Percentiles rank a stretch among this genome's conserved stretches.
Evolutionary conservation across 2,329 filamentous ascomycete genomes (phyloP).

Genomic region (Salinomyces thailandicus): DNA sequence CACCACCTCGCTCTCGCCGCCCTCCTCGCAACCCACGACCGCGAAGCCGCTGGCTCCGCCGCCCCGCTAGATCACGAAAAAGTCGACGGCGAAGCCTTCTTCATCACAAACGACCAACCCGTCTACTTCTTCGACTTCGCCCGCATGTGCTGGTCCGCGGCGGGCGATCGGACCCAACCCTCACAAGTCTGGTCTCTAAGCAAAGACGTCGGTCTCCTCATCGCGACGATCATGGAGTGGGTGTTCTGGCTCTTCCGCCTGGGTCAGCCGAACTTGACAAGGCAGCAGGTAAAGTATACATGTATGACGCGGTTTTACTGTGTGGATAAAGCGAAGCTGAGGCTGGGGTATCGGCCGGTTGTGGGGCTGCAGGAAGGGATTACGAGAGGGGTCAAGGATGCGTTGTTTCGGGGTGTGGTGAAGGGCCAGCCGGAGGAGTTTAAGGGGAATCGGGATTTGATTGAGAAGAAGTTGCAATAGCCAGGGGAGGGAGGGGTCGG

Average conservation of each 20-base stretch:
- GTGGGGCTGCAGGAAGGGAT: conserved; percentile 56
- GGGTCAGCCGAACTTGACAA: conserved; percentile 37
- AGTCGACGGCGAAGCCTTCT: conserved; percentile 42
- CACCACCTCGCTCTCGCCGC: conserved; percentile 42
- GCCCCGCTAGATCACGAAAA: conserved; percentile 36
- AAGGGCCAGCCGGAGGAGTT: conserved; percentile 24
- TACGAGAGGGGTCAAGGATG: conserved; percentile 34
- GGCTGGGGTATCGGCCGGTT: conserved; percentile 59
- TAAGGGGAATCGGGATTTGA: conserved; percentile 15
- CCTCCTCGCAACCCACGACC: conserved; percentile 36
- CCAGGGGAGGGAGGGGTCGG: no score
- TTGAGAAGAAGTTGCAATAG: conserved; percentile 10
- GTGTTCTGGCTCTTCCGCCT: conserved; percentile 33
- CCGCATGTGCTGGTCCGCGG: conserved; percentile 36
- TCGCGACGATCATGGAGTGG: conserved; percentile 36
- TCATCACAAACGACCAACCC: conserved; percentile 42
- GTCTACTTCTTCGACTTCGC: conserved; percentile 44
- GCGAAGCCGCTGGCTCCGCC: conserved; percentile 19
- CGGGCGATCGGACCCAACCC: conserved; percentile 30
- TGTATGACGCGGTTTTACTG: conserved; percentile 70
- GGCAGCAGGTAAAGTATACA: conserved; percentile 49
- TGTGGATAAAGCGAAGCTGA: conserved; percentile 61
- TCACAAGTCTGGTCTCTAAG: conserved; percentile 34
- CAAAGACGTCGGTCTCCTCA: conserved; percentile 30
- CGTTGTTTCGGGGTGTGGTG: conserved; percentile 26